These are phyloP conservation scores for Ophiostoma ips DNA, from an alignment of 2,329 filamentous ascomycete species.

Conservation along the genomic window DNA sequence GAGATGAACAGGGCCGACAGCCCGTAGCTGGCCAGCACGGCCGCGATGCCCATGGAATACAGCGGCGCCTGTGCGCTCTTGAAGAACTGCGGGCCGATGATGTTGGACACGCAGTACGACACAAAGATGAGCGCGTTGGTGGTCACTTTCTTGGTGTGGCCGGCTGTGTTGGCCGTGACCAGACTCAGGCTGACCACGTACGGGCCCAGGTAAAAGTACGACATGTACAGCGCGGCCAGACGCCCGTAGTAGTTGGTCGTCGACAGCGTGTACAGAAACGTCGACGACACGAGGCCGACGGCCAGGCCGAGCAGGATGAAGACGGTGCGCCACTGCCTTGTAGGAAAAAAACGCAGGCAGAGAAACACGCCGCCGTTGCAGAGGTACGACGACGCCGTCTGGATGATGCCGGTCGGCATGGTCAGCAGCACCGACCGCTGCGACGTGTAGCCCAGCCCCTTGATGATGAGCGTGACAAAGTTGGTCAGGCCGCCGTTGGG, in stretches of 20 bases:
- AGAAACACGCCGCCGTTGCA: constrained; percentile 24
- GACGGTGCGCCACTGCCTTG: background rate
- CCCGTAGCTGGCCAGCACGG: constrained; percentile 24
- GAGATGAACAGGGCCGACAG: constrained; percentile 33
- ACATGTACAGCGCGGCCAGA: constrained; percentile 10
- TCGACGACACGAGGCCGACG: constrained; percentile 11
- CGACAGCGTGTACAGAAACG: constrained; percentile 12
- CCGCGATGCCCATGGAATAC: constrained; percentile 49
- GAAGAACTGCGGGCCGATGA: constrained; percentile 43
- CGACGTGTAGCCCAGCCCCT: constrained; percentile 36
- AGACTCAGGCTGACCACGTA: constrained; percentile 30
- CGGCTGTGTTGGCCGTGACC: constrained; percentile 33
- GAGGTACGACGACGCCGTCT: constrained; percentile 24
- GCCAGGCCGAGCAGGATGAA: background rate
- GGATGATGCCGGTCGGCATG: constrained; percentile 17
- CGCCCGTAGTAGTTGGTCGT: constrained; percentile 7
- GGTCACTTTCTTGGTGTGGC: constrained; percentile 43
- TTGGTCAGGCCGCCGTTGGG: constrained; percentile 11
- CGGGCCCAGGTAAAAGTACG: constrained; percentile 11
- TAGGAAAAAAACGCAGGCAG: constrained; percentile 11
- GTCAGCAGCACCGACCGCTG: constrained; percentile 25
- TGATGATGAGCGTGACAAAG: constrained; percentile 38
- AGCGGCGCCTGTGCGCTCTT: constrained; percentile 39
- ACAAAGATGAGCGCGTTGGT: constrained; percentile 39
- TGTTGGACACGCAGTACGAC: constrained; percentile 39